phyloP scores from a whole-genome alignment of 371 early-diverging fungal genomes.

The Mortierella sp. region DNA sequence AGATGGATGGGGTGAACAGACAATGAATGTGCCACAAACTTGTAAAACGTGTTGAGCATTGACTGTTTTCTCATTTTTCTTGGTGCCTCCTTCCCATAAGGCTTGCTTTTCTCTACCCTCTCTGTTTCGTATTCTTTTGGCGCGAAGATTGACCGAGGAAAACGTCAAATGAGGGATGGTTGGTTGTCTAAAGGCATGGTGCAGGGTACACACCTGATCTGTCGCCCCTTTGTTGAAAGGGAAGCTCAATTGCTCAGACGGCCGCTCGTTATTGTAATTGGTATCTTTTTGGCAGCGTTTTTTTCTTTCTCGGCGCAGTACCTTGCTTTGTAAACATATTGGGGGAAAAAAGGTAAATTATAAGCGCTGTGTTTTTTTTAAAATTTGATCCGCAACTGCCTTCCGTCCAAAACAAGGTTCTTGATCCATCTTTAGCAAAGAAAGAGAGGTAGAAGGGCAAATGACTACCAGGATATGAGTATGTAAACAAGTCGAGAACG shows the following conservation, averaged over 20 bases:
- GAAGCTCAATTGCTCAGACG: conserved; percentile 10
- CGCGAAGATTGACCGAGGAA: not conserved
- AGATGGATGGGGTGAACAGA: not conserved
- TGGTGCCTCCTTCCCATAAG: not conserved
- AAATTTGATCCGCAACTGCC: not conserved
- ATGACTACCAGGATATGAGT: too few species aligned
- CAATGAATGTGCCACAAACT: not conserved
- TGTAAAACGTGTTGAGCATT: conserved; percentile 8
- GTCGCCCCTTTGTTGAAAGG: not conserved
- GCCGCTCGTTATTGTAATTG: not conserved
- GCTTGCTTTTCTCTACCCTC: not conserved
- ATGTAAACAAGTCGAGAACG: too few species aligned
- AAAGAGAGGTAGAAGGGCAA: too few species aligned
- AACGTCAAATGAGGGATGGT: not conserved
- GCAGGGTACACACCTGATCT: not conserved
- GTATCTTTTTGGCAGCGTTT: not conserved
- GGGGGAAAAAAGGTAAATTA: not conserved
- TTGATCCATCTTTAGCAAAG: too few species aligned
- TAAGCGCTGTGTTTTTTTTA: not conserved
- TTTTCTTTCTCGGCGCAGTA: not conserved
- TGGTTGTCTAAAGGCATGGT: not conserved
- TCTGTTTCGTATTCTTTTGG: not conserved
- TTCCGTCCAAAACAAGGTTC: not conserved
- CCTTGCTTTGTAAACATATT: not conserved
- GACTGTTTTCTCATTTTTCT: not conserved